phyloP scores from a whole-genome alignment of 441 rosid species.

The Adansonia madagascariensis region DNA sequence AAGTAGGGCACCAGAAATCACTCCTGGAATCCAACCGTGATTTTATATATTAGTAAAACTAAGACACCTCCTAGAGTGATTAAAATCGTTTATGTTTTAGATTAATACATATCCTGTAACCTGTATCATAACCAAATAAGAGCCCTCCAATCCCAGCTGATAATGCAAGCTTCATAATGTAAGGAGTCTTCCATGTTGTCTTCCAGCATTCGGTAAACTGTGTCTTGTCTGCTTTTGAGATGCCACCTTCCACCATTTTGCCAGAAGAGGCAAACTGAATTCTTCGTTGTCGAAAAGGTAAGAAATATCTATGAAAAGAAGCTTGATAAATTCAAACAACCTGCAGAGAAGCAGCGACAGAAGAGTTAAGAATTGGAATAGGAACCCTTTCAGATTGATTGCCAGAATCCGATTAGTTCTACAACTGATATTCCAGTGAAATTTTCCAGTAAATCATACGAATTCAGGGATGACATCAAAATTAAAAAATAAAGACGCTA shows the following conservation, averaged over 20 bases:
- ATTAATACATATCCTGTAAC: slow-evolving; percentile 22
- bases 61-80: background rate
- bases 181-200: slow-evolving; percentile 68
- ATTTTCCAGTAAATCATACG: background rate
- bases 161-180: slow-evolving; percentile 79
- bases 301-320: background rate
- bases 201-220: slow-evolving; percentile 78
- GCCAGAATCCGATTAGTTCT: background rate
- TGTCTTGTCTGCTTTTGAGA: slow-evolving; percentile 50
- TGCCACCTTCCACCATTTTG: slow-evolving; percentile 69
- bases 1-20: slow-evolving; percentile 84
- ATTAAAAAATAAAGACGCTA: background rate
- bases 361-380: background rate
- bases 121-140: slow-evolving; percentile 89
- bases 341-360: background rate
- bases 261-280: background rate
- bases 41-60: background rate
- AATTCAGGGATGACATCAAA: background rate
- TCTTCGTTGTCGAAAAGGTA: background rate
- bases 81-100: background rate
- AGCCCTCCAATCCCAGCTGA: slow-evolving; percentile 94
- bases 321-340: background rate
- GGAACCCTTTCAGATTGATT: background rate
- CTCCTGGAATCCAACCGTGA: slow-evolving; percentile 45
- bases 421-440: background rate